A percentile compares a stretch with the other conserved stretches of the same genome.
Conservation (phyloP, 305 asterid species). For the Coffea humblotiana region DNA sequence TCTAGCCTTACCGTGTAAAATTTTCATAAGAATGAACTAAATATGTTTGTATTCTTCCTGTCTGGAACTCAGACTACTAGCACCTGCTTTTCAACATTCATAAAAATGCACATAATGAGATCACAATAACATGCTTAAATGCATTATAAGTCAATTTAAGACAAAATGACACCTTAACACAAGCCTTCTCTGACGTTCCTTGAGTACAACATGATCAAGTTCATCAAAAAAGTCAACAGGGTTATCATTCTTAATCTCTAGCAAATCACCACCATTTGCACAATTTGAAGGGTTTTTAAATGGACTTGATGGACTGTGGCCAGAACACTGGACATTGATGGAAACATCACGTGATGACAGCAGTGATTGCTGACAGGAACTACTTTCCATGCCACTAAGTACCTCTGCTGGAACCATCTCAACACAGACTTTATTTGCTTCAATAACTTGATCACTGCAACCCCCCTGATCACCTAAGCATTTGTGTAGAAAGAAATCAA, state of each 20-base stretch:
- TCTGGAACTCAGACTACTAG: neutral
- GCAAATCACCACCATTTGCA: slow-evolving; percentile 20
- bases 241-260: slow-evolving; percentile 35
- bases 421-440: slow-evolving; percentile 22
- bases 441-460: slow-evolving; percentile 22
- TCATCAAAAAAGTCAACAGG: slow-evolving; percentile 43
- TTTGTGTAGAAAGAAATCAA: neutral
- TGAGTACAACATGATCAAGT: slow-evolving; percentile 58
- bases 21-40: too few relatives aligned
- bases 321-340: neutral
- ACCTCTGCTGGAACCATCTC: slow-evolving; percentile 20
- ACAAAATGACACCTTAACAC: slow-evolving; percentile 43
- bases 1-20: neutral
- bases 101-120: neutral
- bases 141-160: slow-evolving; percentile 6
- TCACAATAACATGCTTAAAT: slow-evolving; percentile 2
- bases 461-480: slow-evolving; percentile 34
- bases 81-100: neutral
- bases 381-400: slow-evolving; percentile 20
- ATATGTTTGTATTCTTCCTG: neutral
- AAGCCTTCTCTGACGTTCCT: slow-evolving; percentile 56
- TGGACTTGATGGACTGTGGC: slow-evolving; percentile 21
- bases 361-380: slow-evolving; percentile 2
- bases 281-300: slow-evolving; percentile 17
- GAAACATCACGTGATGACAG: neutral